Percentiles rank a stretch among this genome's conserved stretches.
These are phyloP conservation scores for Microcyclosporella mali DNA, from an alignment of 2,329 filamentous ascomycete species.

Conservation along the genomic window DNA sequence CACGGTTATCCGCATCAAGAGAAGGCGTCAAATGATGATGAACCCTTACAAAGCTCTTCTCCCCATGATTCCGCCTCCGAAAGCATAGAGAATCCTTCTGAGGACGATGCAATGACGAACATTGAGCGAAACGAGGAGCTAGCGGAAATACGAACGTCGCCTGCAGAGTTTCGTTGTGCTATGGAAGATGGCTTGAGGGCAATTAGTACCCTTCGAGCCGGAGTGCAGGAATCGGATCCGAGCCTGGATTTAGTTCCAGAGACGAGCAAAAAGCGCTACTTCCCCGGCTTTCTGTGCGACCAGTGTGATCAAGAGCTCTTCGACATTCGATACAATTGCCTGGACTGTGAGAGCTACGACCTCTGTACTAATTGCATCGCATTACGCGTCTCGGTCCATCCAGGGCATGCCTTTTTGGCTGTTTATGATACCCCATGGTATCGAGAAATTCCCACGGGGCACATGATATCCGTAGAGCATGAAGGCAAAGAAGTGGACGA, in stretches of 20 bases:
- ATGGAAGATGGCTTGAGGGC: not conserved
- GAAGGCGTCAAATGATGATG: not conserved
- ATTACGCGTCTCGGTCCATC: not conserved
- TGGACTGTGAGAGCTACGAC: slow-evolving; percentile 6
- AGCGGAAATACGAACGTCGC: not conserved
- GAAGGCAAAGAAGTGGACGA: not conserved
- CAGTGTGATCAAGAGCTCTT: slow-evolving; percentile 1
- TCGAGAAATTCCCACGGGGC: not conserved
- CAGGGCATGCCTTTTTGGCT: not conserved
- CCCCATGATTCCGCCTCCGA: too few species aligned
- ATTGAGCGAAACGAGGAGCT: too few species aligned
- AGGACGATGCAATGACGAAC: too few species aligned
- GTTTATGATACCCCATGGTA: slow-evolving; percentile 1
- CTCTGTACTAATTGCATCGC: slow-evolving; percentile 4
- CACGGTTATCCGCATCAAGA: not conserved
- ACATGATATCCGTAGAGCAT: not conserved
- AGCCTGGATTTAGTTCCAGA: not conserved
- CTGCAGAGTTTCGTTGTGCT: slow-evolving; percentile 1
- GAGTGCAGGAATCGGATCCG: too few species aligned
- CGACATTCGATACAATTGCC: slow-evolving; percentile 2
- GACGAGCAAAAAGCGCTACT: not conserved
- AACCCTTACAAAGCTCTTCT: too few species aligned
- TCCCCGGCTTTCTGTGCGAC: slow-evolving; percentile 1
- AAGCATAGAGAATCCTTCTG: too few species aligned
- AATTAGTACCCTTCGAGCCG: too few species aligned